These are phyloP conservation scores for Phoma sp. DNA, from an alignment of 2,329 filamentous ascomycete genomes.

Conservation along the genomic window DNA sequence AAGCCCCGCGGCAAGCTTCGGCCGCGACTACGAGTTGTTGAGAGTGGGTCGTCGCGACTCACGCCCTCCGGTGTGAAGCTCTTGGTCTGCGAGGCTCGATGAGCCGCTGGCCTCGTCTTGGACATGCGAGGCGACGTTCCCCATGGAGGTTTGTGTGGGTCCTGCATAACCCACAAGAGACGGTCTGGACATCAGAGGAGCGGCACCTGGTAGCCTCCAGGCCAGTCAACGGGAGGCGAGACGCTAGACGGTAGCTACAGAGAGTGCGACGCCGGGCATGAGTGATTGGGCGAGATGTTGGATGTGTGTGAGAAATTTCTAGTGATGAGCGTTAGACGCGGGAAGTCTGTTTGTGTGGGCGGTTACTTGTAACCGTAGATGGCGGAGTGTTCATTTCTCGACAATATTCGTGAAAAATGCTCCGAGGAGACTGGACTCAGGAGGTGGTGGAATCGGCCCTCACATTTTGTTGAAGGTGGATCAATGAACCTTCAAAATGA, in stretches of 20 bases:
- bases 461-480: background rate
- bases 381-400: background rate
- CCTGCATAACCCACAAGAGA: conserved; percentile 6
- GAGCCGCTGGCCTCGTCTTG: conserved; percentile 12
- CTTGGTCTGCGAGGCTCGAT: conserved; percentile 2
- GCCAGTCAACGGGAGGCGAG: conserved; percentile 4
- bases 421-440: background rate
- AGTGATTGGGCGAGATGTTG: conserved; percentile 2
- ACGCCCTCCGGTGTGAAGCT: background rate
- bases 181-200: background rate
- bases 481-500: background rate
- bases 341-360: background rate
- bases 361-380: background rate
- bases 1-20: conserved; percentile 6
- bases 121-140: conserved; percentile 6
- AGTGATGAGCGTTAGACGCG: conserved; percentile 1
- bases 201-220: conserved; percentile 6
- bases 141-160: conserved; percentile 9
- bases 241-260: conserved; percentile 5
- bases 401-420: background rate
- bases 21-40: conserved; percentile 12
- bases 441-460: background rate
- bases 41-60: conserved; percentile 15
- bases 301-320: background rate
- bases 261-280: conserved; percentile 9